Conservation (phyloP, 495 filamentous ascomycete species). For the Cetradonia linearis region DNA sequence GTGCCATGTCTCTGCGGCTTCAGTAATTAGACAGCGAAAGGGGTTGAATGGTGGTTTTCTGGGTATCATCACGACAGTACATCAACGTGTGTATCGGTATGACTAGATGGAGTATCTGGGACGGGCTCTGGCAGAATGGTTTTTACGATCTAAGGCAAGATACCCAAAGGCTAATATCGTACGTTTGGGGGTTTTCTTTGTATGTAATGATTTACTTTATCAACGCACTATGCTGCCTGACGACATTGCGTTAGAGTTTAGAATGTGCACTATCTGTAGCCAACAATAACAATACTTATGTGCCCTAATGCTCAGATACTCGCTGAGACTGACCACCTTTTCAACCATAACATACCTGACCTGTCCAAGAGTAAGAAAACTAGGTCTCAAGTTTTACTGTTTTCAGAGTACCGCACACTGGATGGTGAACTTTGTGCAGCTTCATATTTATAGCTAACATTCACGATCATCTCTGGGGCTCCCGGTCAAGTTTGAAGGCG, state of each 20-base stretch:
- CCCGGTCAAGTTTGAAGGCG: neutral
- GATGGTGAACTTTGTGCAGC: no score
- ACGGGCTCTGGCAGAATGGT: neutral
- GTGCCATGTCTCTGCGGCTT: neutral
- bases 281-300: neutral
- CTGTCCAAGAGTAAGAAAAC: neutral
- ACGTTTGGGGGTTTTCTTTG: neutral
- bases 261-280: neutral
- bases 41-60: constrained; percentile 7
- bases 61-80: neutral
- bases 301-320: neutral
- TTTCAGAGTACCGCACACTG: neutral
- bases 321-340: neutral
- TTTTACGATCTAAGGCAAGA: constrained; percentile 4
- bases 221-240: neutral
- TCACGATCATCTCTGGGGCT: no score
- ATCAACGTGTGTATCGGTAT: neutral
- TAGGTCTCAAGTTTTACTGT: neutral
- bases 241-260: neutral
- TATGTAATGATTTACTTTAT: neutral
- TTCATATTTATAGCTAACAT: no score
- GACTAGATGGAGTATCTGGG: constrained; percentile 1
- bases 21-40: constrained; percentile 8
- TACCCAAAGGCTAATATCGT: constrained; percentile 8
- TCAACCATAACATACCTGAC: neutral